Percentiles rank a stretch among this genome's conserved stretches.
These are phyloP conservation scores for Quercus tomentella DNA, from an alignment of 331 rosid species.

Conservation along the genomic window DNA sequence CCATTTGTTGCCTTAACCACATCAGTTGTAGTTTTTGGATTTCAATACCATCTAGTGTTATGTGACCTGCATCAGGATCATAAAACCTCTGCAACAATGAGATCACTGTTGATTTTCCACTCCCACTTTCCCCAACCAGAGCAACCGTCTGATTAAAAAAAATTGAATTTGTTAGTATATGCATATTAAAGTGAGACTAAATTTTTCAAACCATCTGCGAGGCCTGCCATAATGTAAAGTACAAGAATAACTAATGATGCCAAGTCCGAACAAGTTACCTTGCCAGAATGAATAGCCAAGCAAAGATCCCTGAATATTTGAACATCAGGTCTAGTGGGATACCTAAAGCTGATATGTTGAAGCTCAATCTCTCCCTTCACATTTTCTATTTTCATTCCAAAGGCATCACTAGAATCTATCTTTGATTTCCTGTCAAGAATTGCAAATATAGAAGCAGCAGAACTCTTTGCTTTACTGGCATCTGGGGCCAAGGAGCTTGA, in stretches of 20 bases:
- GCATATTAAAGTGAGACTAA: background rate
- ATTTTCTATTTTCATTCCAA: conserved; percentile 35
- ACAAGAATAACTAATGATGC: background rate
- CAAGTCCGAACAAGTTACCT: conserved; percentile 28
- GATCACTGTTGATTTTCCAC: conserved; percentile 63
- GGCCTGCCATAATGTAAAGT: background rate
- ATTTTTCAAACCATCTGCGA: background rate
- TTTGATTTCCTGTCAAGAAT: conserved; percentile 47
- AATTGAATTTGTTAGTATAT: conserved; percentile 26
- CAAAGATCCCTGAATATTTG: conserved; percentile 46
- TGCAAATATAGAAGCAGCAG: conserved; percentile 45
- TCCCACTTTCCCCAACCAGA: conserved; percentile 62
- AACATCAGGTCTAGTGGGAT: conserved; percentile 47
- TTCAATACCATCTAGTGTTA: conserved; percentile 54
- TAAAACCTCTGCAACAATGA: conserved; percentile 56
- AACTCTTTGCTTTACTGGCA: conserved; percentile 42
- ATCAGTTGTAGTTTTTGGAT: conserved; percentile 45
- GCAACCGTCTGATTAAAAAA: conserved; percentile 44
- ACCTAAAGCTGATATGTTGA: conserved; percentile 42
- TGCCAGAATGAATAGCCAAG: conserved; percentile 41
- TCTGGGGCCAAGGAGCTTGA: conserved; percentile 37
- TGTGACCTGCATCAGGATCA: conserved; percentile 50
- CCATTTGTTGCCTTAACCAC: conserved; percentile 66
- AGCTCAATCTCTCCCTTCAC: conserved; percentile 49
- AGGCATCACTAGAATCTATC: conserved; percentile 39